phyloP scores from a whole-genome alignment of 2,329 filamentous ascomycete genomes.

The Colletotrichum navitas region DNA sequence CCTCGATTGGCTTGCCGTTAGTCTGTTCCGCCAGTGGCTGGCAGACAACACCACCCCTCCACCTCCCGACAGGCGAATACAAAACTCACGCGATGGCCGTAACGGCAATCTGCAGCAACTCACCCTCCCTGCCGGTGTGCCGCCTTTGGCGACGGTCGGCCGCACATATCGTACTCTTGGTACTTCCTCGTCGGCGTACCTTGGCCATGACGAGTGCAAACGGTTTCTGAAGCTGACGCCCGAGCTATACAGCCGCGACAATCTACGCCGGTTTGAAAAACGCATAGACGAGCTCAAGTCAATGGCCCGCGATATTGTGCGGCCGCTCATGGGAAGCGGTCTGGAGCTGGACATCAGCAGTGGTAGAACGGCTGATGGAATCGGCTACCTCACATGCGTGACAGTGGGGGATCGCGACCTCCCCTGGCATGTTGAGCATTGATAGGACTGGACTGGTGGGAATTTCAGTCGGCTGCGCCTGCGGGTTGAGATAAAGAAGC shows the following conservation, averaged over 20 bases:
- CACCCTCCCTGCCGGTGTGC: conserved; percentile 54
- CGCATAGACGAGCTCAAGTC: conserved; percentile 89
- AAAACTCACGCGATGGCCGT: conserved; percentile 48
- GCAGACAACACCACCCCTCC: conserved; percentile 88
- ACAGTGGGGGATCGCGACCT: conserved; percentile 62
- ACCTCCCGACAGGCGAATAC: conserved; percentile 52
- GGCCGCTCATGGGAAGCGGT: conserved; percentile 86
- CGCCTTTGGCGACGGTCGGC: conserved; percentile 72
- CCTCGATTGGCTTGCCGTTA: conserved; percentile 90
- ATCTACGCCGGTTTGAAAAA: conserved; percentile 85
- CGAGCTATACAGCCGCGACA: conserved; percentile 88
- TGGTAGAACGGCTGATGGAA: conserved; percentile 55
- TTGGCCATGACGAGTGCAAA: conserved; percentile 90
- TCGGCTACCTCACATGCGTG: conserved; percentile 66
- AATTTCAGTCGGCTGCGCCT: conserved; percentile 2
- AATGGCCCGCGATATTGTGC: conserved; percentile 84
- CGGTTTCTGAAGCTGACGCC: conserved; percentile 87
- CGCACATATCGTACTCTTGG: conserved; percentile 85
- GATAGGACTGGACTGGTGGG: background rate
- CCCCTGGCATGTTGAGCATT: conserved; percentile 59
- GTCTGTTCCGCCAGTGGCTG: conserved; percentile 91
- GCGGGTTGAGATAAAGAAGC: conserved; percentile 17
- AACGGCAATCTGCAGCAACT: conserved; percentile 49
- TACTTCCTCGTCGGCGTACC: conserved; percentile 72
- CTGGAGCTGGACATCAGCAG: conserved; percentile 81